phyloP scores from a whole-genome alignment of 2,329 filamentous ascomycete species.

The Colletotrichum sp. region DNA sequence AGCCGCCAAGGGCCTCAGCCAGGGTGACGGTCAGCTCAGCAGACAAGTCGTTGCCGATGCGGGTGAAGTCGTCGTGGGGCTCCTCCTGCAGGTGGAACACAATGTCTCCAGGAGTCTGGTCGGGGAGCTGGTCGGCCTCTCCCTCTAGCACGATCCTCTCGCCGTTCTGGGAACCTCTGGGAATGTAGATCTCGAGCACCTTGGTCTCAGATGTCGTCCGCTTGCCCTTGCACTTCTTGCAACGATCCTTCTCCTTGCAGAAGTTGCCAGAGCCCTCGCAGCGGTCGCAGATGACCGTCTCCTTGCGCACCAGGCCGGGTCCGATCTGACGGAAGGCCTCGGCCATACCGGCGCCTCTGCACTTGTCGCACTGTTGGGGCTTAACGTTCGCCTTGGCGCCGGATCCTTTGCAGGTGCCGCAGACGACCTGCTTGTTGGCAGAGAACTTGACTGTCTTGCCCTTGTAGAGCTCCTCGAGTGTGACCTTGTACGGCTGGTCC shows the following conservation, averaged over 20 bases:
- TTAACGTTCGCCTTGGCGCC: conserved; percentile 94
- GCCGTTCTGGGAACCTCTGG: conserved; percentile 83
- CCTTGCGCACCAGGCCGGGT: conserved; percentile 83
- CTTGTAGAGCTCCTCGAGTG: conserved; percentile 94
- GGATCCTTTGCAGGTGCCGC: conserved; percentile 83
- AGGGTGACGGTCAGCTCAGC: conserved; percentile 83
- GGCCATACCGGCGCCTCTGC: conserved; percentile 79
- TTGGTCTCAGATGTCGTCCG: conserved; percentile 88
- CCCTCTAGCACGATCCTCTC: conserved; percentile 90
- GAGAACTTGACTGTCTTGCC: conserved; percentile 98
- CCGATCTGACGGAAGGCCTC: conserved; percentile 84
- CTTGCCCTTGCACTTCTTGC: conserved; percentile 98
- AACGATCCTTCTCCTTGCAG: conserved; percentile 95
- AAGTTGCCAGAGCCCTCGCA: conserved; percentile 87
- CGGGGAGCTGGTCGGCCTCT: conserved; percentile 91
- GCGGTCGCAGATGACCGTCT: conserved; percentile 79
- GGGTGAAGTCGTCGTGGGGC: conserved; percentile 80
- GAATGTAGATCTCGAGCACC: conserved; percentile 95
- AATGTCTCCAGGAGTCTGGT: conserved; percentile 90
- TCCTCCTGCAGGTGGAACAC: conserved; percentile 87
- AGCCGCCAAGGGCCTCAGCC: conserved; percentile 84
- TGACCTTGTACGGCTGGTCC: conserved; percentile 89
- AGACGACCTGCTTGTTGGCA: conserved; percentile 92
- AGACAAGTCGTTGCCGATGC: conserved; percentile 83
- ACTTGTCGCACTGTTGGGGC: conserved; percentile 80